Evolutionary conservation across 768 basidiomycete genomes (phyloP), one percentile per base, ranked within the genome.

Genomic region (Mycena leptocephala): DNA sequence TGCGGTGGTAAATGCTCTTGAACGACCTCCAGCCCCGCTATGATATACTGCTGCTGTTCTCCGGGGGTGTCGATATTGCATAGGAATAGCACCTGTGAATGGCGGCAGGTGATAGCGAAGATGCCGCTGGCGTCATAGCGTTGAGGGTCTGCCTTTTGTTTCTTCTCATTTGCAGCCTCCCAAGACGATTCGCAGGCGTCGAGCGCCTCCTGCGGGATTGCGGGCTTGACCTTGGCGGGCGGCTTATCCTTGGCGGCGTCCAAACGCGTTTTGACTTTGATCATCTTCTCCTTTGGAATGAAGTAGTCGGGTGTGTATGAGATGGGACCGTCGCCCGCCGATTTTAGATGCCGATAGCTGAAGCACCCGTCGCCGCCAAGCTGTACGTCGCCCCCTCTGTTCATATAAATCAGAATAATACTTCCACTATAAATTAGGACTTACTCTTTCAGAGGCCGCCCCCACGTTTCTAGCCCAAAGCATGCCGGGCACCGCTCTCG

Each of bases 31-130:
- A 88, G 75, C 2, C 87, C 78, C 0, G 85, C 79, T 1, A 88
- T 77, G 24, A 82, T 80, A 74, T 84, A 88, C 32, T 87, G 84
- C 61, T 87, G 85, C 72, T 86, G 78, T 70, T 88, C 83, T 8
- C 87, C 84, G 20, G 85, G 81, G 1, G 84, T 80, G 72, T 85
- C 82, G n/a, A 89, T 86, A 63, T 90, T 87, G 30, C 84, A 83
- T 4, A 87, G 66, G 35, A 85, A 1, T 81, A n/a, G n/a, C n/a
- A n/a, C n/a, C n/a, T n/a, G n/a, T n/a, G n/a, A n/a, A n/a, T n/a
- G n/a, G n/a, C n/a, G 70, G 73, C 87, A 88, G 0, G 86, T 82
- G 0, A 88, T 76, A 0, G 82, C 83, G 84, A 88, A 87, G 35
- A 86, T 62, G 0, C 87, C 85, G 1, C 77, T 81, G 61, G 85